Conservation (phyloP, 306 rosid species). For the Rosa chinensis region DNA sequence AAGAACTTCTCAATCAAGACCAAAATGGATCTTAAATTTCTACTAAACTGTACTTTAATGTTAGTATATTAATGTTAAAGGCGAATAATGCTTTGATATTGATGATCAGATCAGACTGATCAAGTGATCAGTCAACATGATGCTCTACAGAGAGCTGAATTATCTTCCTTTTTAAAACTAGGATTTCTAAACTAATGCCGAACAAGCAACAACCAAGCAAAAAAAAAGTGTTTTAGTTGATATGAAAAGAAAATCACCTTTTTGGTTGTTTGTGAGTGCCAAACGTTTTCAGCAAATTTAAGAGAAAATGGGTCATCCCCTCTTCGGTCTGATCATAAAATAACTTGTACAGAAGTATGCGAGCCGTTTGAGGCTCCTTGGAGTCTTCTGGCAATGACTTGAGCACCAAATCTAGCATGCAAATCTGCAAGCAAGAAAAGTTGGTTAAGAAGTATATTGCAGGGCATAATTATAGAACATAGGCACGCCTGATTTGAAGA, state of each 20-base stretch:
- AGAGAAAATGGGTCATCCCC: constrained; percentile 87
- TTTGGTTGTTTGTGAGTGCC: constrained; percentile 79
- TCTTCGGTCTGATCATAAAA: constrained; percentile 97
- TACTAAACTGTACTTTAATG: background rate
- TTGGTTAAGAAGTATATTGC: constrained; percentile 29
- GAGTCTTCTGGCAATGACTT: constrained; percentile 70
- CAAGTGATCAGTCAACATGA: background rate
- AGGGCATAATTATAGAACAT: no score
- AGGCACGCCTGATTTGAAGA: no score
- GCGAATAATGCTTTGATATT: background rate
- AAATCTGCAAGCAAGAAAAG: constrained; percentile 58
- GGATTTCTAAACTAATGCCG: background rate
- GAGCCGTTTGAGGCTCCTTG: constrained; percentile 85
- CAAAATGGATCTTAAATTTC: background rate
- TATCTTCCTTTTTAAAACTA: background rate
- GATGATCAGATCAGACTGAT: background rate
- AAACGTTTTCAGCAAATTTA: constrained; percentile 70
- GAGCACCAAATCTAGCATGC: constrained; percentile 84
- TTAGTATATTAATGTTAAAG: background rate
- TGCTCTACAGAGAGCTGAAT: background rate
- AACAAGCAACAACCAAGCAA: background rate
- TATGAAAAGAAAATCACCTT: constrained; percentile 51
- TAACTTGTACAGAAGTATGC: constrained; percentile 87
- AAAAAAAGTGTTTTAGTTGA: background rate
- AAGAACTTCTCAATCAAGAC: background rate